Percentiles rank a stretch among this genome's conserved stretches.
phyloP scores from a whole-genome alignment of 768 basidiomycete genomes.

The Hericium erinaceus region DNA sequence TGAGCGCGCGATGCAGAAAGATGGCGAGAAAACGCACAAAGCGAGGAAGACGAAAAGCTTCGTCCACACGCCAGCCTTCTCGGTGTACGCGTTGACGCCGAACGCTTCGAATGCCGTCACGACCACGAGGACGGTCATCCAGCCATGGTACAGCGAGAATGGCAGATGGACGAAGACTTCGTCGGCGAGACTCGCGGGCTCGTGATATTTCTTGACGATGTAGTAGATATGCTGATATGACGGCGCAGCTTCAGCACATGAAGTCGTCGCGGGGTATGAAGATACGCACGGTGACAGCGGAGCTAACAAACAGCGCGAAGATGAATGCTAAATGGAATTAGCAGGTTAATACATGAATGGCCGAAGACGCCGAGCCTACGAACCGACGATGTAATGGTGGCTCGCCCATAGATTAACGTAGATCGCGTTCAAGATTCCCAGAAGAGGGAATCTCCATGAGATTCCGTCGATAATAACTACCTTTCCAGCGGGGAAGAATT shows the following conservation, averaged over 20 bases:
- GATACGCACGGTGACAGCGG: conserved; percentile 40
- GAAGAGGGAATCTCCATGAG: conserved; percentile 85
- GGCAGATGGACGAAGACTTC: conserved; percentile 92
- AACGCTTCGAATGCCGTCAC: conserved; percentile 84
- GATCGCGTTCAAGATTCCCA: conserved; percentile 79
- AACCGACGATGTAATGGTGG: conserved; percentile 61
- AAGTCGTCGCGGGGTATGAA: neutral
- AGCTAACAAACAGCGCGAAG: conserved; percentile 81
- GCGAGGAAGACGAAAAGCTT: conserved; percentile 93
- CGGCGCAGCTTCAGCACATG: conserved; percentile 25
- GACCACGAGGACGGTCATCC: conserved; percentile 79
- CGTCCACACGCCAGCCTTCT: conserved; percentile 77
- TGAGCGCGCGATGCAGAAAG: neutral
- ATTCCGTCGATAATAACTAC: conserved; percentile 76
- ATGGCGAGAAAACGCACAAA: conserved; percentile 37
- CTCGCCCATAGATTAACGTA: conserved; percentile 84
- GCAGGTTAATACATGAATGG: neutral
- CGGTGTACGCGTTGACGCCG: conserved; percentile 60
- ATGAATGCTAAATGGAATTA: conserved; percentile 58
- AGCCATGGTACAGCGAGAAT: conserved; percentile 93
- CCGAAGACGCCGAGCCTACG: conserved; percentile 6
- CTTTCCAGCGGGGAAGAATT: conserved; percentile 75
- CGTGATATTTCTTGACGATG: conserved; percentile 80
- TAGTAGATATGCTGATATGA: conserved; percentile 81
- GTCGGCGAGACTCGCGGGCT: conserved; percentile 53